Conservation (phyloP, 768 basidiomycete species). For the Mrakia frigida region DNA sequence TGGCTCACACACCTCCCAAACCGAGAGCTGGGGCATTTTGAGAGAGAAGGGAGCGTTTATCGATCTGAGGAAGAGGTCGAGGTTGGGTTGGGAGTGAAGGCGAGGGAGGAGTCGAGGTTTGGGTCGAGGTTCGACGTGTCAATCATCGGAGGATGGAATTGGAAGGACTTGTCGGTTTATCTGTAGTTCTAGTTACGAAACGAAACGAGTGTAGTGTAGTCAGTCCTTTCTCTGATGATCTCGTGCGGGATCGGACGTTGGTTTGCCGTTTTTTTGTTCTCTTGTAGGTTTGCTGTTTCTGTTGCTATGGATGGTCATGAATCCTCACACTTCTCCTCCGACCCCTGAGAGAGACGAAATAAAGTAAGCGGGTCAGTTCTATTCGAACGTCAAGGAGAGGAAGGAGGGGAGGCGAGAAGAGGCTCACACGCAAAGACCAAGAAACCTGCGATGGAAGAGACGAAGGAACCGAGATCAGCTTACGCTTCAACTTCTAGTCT, state of each 20-base stretch:
- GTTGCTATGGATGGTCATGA: not conserved
- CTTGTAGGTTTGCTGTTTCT: not conserved
- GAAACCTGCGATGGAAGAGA: not conserved
- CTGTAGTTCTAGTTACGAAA: no score
- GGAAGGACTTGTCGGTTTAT: no score
- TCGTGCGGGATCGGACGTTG: not conserved
- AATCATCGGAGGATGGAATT: no score
- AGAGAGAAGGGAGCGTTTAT: not conserved
- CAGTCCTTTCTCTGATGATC: not conserved
- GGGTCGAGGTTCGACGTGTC: no score
- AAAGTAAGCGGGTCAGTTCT: not conserved
- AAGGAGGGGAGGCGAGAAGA: no score
- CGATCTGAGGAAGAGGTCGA: not conserved
- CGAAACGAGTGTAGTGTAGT: not conserved
- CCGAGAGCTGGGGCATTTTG: not conserved
- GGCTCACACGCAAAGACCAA: no score
- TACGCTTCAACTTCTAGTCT: not conserved
- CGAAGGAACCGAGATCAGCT: not conserved
- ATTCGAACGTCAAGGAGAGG: no score
- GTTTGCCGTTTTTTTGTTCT: not conserved
- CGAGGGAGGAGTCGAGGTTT: not conserved
- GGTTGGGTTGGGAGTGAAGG: not conserved
- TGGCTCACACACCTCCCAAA: not conserved
- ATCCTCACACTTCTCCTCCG: constrained; percentile 25
- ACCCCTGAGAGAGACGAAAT: not conserved